phyloP scores from a whole-genome alignment of 257 asterid genomes.

The Thymus mandschuricus region DNA sequence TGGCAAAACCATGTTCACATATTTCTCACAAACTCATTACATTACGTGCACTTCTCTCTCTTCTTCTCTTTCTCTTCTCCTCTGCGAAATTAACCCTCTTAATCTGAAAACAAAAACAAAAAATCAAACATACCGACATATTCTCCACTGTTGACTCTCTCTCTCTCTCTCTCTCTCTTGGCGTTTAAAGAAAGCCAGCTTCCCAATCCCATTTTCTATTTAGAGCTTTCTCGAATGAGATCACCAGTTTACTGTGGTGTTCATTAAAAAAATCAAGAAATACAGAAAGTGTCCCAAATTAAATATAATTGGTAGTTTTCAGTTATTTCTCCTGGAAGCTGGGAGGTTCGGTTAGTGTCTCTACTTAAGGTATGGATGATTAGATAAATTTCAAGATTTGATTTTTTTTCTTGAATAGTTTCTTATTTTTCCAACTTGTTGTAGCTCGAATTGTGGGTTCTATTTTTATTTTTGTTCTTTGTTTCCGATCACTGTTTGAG shows the following conservation, averaged over 20 bases:
- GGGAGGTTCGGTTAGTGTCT: slow-evolving; percentile 32
- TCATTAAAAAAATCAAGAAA: not conserved
- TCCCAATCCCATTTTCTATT: not conserved
- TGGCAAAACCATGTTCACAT: slow-evolving; percentile 37
- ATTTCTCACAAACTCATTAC: not conserved
- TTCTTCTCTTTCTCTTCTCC: not conserved
- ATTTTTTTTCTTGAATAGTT: not conserved
- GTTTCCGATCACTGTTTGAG: too few relatives aligned
- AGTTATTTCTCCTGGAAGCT: slow-evolving; percentile 32
- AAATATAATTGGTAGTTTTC: slow-evolving; percentile 12
- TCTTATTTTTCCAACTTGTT: not conserved
- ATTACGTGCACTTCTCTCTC: slow-evolving; percentile 39
- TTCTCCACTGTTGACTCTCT: not conserved
- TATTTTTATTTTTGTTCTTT: not conserved
- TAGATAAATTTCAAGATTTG: not conserved
- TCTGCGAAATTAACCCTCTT: not conserved
- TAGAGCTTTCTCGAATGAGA: not conserved
- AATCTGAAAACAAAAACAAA: not conserved
- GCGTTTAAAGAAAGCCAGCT: slow-evolving; percentile 20
- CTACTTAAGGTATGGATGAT: slow-evolving; percentile 25
- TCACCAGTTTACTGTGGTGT: too few relatives aligned
- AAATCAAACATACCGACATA: slow-evolving; percentile 29
- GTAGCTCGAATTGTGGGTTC: slow-evolving; percentile 15
- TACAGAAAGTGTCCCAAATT: slow-evolving; percentile 3
- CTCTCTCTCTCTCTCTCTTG: not conserved